Conservation (phyloP, 1,139 yeast genomes). For the Keqinozyma sinolaborantium region DNA sequence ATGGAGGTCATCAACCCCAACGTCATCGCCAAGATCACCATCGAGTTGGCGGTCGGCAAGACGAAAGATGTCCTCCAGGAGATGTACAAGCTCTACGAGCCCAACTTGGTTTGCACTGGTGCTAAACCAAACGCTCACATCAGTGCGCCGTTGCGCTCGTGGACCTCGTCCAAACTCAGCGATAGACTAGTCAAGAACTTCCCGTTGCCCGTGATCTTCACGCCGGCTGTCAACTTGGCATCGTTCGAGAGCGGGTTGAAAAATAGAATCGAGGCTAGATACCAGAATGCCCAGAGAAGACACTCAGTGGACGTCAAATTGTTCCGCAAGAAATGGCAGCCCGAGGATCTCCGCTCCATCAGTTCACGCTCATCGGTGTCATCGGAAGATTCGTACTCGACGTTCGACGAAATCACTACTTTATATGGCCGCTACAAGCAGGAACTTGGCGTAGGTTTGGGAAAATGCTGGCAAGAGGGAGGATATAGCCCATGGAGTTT, state of each 20-base stretch:
- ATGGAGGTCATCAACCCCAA: slow-evolving; percentile 46
- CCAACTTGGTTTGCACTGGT: slow-evolving; percentile 61
- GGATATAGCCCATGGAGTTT: slow-evolving; percentile 28
- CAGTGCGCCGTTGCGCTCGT: slow-evolving; percentile 53
- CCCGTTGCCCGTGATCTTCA: slow-evolving; percentile 67
- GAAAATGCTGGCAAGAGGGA: slow-evolving; percentile 8
- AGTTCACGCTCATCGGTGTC: slow-evolving; percentile 15
- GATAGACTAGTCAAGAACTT: slow-evolving; percentile 61
- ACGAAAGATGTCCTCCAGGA: slow-evolving; percentile 57
- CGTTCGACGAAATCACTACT: slow-evolving; percentile 38
- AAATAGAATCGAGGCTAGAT: slow-evolving; percentile 16
- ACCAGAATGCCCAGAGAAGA: slow-evolving; percentile 2
- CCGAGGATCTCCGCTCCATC: neutral
- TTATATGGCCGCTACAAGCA: slow-evolving; percentile 27
- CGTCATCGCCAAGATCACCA: slow-evolving; percentile 51
- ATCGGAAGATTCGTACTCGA: slow-evolving; percentile 32
- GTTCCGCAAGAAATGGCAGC: no score
- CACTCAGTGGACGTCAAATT: neutral
- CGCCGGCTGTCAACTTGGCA: slow-evolving; percentile 63
- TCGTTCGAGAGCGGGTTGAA: slow-evolving; percentile 43
- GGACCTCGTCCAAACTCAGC: slow-evolving; percentile 59
- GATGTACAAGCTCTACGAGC: slow-evolving; percentile 60
- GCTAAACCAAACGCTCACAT: slow-evolving; percentile 47
- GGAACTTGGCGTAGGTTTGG: slow-evolving; percentile 18
- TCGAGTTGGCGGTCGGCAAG: slow-evolving; percentile 61